Conservation (phyloP, 192 early-diverging fungal species). For the Mortierella claussenii region DNA sequence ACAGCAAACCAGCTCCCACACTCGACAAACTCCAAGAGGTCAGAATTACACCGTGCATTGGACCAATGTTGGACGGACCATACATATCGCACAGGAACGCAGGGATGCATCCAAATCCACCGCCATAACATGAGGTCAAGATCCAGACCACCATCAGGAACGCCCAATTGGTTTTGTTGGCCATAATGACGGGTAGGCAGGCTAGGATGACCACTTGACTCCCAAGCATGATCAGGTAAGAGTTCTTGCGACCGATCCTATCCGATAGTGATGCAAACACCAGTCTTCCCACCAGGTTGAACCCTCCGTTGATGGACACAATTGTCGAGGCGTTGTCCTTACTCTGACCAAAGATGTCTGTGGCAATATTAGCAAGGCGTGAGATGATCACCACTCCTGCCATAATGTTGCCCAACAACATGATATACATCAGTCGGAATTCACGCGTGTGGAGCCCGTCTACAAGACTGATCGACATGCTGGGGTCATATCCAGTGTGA, state of each 20-base stretch:
- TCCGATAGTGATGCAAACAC: slow-evolving; percentile 68
- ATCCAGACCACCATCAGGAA: slow-evolving; percentile 70
- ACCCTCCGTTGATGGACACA: slow-evolving; percentile 69
- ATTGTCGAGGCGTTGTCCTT: slow-evolving; percentile 59
- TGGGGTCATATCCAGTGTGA: slow-evolving; percentile 30
- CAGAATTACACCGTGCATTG: slow-evolving; percentile 78
- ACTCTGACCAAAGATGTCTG: slow-evolving; percentile 59
- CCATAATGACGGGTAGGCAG: slow-evolving; percentile 65
- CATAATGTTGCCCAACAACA: slow-evolving; percentile 70
- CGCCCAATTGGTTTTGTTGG: slow-evolving; percentile 58
- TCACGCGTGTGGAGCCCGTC: slow-evolving; percentile 67
- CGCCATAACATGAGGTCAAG: slow-evolving; percentile 77
- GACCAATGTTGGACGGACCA: slow-evolving; percentile 76
- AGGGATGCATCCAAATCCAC: slow-evolving; percentile 81
- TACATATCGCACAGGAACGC: slow-evolving; percentile 83
- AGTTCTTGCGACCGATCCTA: slow-evolving; percentile 69
- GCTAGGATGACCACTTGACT: slow-evolving; percentile 70
- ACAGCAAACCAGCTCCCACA: slow-evolving; percentile 79
- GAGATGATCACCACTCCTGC: slow-evolving; percentile 71
- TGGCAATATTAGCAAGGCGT: slow-evolving; percentile 64
- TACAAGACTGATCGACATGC: slow-evolving; percentile 60
- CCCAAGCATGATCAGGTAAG: slow-evolving; percentile 70
- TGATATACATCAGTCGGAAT: slow-evolving; percentile 69
- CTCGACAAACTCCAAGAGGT: slow-evolving; percentile 80
- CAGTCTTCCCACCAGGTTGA: slow-evolving; percentile 67